Evolutionary conservation across 139 green algal genomes (phyloP).

Genomic region (Pleodorina starrii): DNA sequence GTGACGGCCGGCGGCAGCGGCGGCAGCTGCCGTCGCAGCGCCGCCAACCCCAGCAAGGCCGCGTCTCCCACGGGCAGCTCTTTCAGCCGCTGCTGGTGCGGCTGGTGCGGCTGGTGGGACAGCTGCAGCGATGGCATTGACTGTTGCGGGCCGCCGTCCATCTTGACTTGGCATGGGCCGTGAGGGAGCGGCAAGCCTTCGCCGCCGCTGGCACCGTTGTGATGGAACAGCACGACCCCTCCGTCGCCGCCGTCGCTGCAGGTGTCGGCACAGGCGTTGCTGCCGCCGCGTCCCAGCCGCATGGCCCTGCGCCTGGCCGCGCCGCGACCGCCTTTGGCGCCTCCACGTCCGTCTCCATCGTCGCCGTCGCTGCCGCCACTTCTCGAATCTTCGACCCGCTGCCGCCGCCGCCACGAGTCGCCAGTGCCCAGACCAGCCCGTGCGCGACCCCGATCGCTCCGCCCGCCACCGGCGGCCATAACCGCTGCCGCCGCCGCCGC

Average conservation of each 20-base stretch:
- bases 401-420: neutral
- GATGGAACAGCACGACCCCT: neutral
- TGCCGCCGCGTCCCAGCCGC: no score
- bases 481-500: neutral
- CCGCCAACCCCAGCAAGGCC: constrained; percentile 17
- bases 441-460: neutral
- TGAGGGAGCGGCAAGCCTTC: neutral
- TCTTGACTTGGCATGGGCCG: neutral
- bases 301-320: neutral
- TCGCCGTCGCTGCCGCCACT: neutral
- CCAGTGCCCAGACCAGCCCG: no score
- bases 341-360: no score
- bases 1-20: no score
- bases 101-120: no score
- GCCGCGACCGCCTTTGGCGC: no score
- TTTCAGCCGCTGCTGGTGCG: neutral
- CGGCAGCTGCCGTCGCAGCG: constrained; percentile 24
- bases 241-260: neutral
- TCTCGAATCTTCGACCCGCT: no score
- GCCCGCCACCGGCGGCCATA: neutral
- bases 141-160: neutral
- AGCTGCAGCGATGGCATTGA: neutral
- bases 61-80: neutral
- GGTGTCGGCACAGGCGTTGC: neutral
- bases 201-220: no score